Evolutionary conservation across 352 stramenopile species (phyloP).

Genomic region (Globisporangium spinosum): DNA sequence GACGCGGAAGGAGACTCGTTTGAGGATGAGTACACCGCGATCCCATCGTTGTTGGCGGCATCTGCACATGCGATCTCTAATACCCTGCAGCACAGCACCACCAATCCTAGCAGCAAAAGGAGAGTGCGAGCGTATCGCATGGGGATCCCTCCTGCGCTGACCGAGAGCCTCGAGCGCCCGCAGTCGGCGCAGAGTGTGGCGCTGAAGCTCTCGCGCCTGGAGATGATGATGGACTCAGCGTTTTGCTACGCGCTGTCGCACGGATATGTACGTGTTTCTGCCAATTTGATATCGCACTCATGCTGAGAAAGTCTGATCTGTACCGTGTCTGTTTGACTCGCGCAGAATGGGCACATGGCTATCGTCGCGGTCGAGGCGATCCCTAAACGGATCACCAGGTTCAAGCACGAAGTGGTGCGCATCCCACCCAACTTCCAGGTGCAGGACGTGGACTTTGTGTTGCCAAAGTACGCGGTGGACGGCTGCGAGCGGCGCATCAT

Average conservation of each 20-base stretch:
- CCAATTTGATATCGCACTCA: no score
- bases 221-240: conserved; percentile 6
- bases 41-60: neutral
- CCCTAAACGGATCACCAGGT: neutral
- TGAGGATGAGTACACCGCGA: neutral
- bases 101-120: neutral
- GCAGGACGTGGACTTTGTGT: conserved; percentile 2
- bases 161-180: neutral
- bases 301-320: no score
- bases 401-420: conserved; percentile 4
- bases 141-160: neutral
- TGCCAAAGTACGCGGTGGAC: conserved; percentile 4
- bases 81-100: neutral
- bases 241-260: conserved; percentile 1
- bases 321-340: no score
- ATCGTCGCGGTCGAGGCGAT: neutral
- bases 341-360: neutral
- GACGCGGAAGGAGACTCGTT: neutral
- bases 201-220: conserved; percentile 1
- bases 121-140: neutral
- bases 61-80: neutral
- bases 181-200: neutral
- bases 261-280: neutral
- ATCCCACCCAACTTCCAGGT: neutral
- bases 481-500: conserved; percentile 2